A percentile compares a stretch with the other conserved stretches of the same genome.
Conservation (phyloP, 2,329 filamentous ascomycete genomes). For the Talaromyces sp. region DNA sequence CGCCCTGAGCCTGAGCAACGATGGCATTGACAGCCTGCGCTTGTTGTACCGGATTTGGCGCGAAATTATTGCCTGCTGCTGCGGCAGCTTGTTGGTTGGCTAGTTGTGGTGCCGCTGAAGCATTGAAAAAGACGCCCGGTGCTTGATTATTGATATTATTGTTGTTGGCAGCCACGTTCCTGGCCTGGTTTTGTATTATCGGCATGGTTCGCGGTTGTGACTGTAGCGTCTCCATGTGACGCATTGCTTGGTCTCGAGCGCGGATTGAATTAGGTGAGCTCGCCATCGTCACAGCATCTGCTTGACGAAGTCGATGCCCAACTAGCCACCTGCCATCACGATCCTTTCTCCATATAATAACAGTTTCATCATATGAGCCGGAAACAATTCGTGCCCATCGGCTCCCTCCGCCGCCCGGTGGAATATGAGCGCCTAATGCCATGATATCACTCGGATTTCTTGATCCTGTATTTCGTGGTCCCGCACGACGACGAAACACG, state of each 20-base stretch:
- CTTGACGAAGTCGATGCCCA: conserved; percentile 69
- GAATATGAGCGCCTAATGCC: conserved; percentile 79
- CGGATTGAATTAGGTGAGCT: conserved; percentile 15
- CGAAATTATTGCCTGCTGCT: conserved; percentile 4
- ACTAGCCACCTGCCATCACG: conserved; percentile 80
- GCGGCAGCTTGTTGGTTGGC: conserved; percentile 9
- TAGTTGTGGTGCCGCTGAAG: conserved; percentile 4
- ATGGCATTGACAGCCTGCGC: conserved; percentile 8
- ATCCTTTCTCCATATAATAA: conserved; percentile 91
- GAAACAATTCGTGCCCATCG: conserved; percentile 93
- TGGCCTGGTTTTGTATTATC: conserved; percentile 29
- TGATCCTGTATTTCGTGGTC: conserved; percentile 63
- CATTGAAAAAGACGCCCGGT: neutral
- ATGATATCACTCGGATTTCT: conserved; percentile 68
- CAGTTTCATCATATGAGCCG: conserved; percentile 91
- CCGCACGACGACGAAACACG: neutral
- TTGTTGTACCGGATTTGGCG: conserved; percentile 17
- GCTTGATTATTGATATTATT: conserved; percentile 8
- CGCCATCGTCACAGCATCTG: conserved; percentile 46
- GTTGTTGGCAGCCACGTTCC: conserved; percentile 30
- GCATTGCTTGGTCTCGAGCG: conserved; percentile 16
- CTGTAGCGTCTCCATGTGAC: conserved; percentile 5
- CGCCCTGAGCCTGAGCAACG: conserved; percentile 10
- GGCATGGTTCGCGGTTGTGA: conserved; percentile 4
- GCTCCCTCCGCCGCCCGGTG: conserved; percentile 85